Conservation (phyloP, 106 monocot genomes). For the Allium fistulosum region DNA sequence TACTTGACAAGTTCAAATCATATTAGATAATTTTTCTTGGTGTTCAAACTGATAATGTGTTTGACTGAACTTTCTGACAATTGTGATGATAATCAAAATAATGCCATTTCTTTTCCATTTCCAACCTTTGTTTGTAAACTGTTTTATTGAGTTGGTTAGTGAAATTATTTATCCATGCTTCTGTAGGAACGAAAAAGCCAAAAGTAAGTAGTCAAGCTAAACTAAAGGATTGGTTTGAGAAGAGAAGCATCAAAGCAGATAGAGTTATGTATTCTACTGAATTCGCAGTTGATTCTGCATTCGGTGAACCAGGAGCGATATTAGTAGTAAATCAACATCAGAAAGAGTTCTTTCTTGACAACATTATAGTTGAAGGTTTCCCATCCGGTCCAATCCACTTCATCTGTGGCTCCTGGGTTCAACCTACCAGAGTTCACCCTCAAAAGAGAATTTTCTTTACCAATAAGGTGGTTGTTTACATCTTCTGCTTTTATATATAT, state of each 20-base stretch:
- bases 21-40: not conserved
- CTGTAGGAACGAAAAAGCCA: conserved; percentile 28
- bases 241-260: conserved; percentile 36
- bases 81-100: not conserved
- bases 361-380: conserved; percentile 76
- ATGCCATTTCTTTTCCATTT: not conserved
- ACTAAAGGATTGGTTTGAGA: conserved; percentile 56
- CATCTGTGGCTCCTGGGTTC: conserved; percentile 91
- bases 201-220: conserved; percentile 36
- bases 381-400: conserved; percentile 60
- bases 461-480: conserved; percentile 41
- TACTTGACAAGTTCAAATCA: not conserved
- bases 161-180: not conserved
- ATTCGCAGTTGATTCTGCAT: conserved; percentile 58
- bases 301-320: conserved; percentile 87
- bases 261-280: conserved; percentile 63
- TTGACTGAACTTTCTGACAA: not conserved
- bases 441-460: conserved; percentile 66
- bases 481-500: not conserved
- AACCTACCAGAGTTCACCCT: conserved; percentile 36
- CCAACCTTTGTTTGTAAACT: not conserved
- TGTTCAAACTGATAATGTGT: not conserved
- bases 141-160: not conserved
- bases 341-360: conserved; percentile 80
- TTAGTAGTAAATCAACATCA: conserved; percentile 53